Evolutionary conservation across 73 alveolate species (phyloP), one percentile per base, ranked within the genome.

Genomic region (Paramecium octaurelia): DNA sequence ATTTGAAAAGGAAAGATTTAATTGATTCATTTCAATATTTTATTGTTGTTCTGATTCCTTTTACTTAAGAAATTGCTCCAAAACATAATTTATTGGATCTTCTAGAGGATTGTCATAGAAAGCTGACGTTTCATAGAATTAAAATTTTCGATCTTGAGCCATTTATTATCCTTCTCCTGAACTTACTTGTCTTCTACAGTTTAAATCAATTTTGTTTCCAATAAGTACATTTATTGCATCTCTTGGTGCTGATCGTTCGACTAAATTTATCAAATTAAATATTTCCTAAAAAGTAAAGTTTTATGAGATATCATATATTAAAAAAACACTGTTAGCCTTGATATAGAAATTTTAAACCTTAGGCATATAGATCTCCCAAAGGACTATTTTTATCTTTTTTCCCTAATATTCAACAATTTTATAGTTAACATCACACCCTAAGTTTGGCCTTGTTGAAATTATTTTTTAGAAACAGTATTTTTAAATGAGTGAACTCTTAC

Each of bases 111-210:
- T 8, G 44, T 77, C 80, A 42, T 75, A 35, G 0, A 23, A 12
- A 9, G 95, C 96, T 6, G 96, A 93, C 2, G 60, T 80, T 57
- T 93, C 96, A 64, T 48, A 75, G 60, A 92, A 93, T 4, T 92
- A n/a, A n/a, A 76, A 20, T 18, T 88, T 90, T 24, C 40, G 38
- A 10, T 1, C 40, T 18, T 29, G 69, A 8, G 96, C 95, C 9
- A 92, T 42, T 21, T 23, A 20, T 60, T 80, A 34, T 16, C 95
- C 96, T 44, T 92, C 94, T 10, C 54, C 94, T 59, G 36, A 80
- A 16, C 58, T 1, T 24, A 93, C 93, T 36, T 38, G 70, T 60
- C 96, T 77, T 3, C 57, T 88, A 77, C 64, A 21, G 1, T 54
- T 38, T 68, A 93, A 83, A 92, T 93, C 95, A 11, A 48, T 84